Base-by-base conservation (phyloP, 208 protist species). In the Cochliopodium minus region DNA sequence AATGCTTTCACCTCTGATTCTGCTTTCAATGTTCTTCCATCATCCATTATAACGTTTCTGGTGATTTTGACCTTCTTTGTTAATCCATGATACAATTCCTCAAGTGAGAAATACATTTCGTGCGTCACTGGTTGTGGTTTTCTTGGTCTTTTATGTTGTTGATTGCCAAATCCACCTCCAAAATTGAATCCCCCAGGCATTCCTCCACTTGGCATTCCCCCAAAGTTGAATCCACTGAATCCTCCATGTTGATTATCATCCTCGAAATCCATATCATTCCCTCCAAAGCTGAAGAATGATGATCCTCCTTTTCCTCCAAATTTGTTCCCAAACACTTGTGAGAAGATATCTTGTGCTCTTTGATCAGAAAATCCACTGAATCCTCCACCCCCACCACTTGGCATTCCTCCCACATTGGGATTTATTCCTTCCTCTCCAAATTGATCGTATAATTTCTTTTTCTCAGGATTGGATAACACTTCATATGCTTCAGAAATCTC, bases 401-500 rank as follows among this genome's bases (percentile, higher is more conserved):
- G n/a, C n/a, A n/a, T n/a, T n/a, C n/a, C n/a, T n/a, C n/a, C n/a
- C 13, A 39, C 35, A 39, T 39, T 13, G 5, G 5, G 43, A 32
- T 49, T 17, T 26, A 26, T 30, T n/a, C 13, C 26, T 52, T 96
- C 77, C 74, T 96, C 86, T 45, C 93, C 95, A 70, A 88, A 94
- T 64, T 90, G 66, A 66, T 99, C 95, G 66, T 99, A 99, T 30
- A 83, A 67, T 38, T 73, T 63, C 61, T 90, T 78, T 75, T 98
- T 97, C 61, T 97, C 76, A 13, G 70, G 34, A 60, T 98, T 88
- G 30, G 72, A 84, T 17, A 99, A 79, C 29, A 93, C 79, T 47
- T 97, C 91, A 67, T 97, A 97, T 9, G 94, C 94, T 26, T 87
- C 72, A 29, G 79, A 88, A 51, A 98, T 87, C 59, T 82, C 72